Evolutionary conservation across 352 stramenopile species (phyloP).

Genomic region (Globisporangium uncinulatum): DNA sequence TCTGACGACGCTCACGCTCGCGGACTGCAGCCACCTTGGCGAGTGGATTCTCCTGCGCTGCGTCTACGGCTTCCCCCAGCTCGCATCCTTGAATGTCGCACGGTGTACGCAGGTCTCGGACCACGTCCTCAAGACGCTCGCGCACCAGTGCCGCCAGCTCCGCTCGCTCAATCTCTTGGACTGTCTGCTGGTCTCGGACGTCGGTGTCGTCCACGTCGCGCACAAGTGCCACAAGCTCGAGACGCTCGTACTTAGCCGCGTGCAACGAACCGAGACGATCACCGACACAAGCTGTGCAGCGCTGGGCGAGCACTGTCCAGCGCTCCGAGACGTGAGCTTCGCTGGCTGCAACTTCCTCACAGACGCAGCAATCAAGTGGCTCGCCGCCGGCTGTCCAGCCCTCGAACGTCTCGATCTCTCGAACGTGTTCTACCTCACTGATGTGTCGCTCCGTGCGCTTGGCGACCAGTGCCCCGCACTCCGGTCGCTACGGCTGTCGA

Average conservation of each 20-base stretch:
- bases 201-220: slow-evolving; percentile 77
- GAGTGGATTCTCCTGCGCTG: slow-evolving; percentile 72
- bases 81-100: slow-evolving; percentile 58
- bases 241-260: slow-evolving; percentile 58
- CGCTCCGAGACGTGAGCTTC: slow-evolving; percentile 57
- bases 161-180: slow-evolving; percentile 66
- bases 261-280: slow-evolving; percentile 64
- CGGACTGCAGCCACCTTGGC: slow-evolving; percentile 48
- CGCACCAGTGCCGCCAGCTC: slow-evolving; percentile 59
- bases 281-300: slow-evolving; percentile 87
- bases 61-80: slow-evolving; percentile 44
- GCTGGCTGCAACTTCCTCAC: slow-evolving; percentile 85
- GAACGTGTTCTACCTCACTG: slow-evolving; percentile 82
- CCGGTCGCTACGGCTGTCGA: slow-evolving; percentile 33
- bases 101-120: slow-evolving; percentile 83
- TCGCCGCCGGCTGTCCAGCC: slow-evolving; percentile 67
- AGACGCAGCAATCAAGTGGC: slow-evolving; percentile 88
- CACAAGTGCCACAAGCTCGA: slow-evolving; percentile 67
- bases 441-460: slow-evolving; percentile 54
- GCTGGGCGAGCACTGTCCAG: slow-evolving; percentile 56
- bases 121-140: slow-evolving; percentile 76
- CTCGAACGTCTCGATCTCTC: slow-evolving; percentile 80
- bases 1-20: slow-evolving; percentile 32
- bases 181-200: slow-evolving; percentile 80
- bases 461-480: slow-evolving; percentile 32